Conservation (phyloP, 1,284 basidiomycete species). For the Wolfiporia cocos region DNA sequence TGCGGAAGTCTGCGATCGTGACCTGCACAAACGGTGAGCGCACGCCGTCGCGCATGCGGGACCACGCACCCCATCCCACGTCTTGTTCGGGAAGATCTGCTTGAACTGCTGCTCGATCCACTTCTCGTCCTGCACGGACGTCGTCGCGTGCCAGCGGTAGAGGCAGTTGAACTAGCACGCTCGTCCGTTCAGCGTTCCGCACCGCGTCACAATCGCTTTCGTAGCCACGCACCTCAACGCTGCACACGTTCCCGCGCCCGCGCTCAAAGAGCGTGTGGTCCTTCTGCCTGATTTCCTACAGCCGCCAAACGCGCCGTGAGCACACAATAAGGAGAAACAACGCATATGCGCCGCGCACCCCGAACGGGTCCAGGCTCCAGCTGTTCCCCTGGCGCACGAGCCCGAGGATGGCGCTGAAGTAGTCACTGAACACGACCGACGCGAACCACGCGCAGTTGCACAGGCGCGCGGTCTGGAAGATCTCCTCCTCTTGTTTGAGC, state of each 20-base stretch:
- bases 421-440: slow-evolving; percentile 67
- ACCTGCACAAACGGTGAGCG: slow-evolving; percentile 26
- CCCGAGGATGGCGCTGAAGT: slow-evolving; percentile 71
- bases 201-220: slow-evolving; percentile 2
- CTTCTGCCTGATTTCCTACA: slow-evolving; percentile 52
- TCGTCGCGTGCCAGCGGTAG: slow-evolving; percentile 80
- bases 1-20: slow-evolving; percentile 55
- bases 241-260: slow-evolving; percentile 71
- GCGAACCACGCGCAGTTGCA: slow-evolving; percentile 79
- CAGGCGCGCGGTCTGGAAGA: slow-evolving; percentile 76
- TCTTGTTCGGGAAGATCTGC: slow-evolving; percentile 47
- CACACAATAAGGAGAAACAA: neutral
- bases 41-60: neutral
- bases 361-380: slow-evolving; percentile 69
- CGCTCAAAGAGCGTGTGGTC: slow-evolving; percentile 65
- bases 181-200: neutral
- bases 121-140: slow-evolving; percentile 60
- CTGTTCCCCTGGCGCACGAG: slow-evolving; percentile 61
- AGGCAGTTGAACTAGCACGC: slow-evolving; percentile 79
- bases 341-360: slow-evolving; percentile 35
- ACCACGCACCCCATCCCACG: slow-evolving; percentile 33
- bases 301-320: neutral
- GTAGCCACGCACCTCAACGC: slow-evolving; percentile 52
- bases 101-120: slow-evolving; percentile 52
- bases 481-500: slow-evolving; percentile 66